Conservation (phyloP, 164 flowering plant genomes). For the Houttuynia cordata region DNA sequence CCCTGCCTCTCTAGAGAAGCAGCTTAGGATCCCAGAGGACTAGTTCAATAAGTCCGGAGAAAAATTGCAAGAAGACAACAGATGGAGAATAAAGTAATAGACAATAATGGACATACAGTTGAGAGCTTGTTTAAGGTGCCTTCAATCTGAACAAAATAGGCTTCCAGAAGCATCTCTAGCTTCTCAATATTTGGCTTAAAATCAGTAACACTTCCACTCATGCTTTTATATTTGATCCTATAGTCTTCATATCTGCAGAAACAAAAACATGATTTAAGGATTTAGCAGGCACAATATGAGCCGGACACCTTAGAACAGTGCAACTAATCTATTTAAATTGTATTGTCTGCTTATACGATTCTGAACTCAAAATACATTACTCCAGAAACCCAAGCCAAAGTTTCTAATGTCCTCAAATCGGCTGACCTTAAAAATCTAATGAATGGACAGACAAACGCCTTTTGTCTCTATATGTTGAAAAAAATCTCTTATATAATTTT, state of each 20-base stretch:
- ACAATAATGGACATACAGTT: conserved; percentile 18
- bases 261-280: background rate
- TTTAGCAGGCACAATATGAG: background rate
- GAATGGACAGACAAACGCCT: too few species aligned
- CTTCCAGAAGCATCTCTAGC: conserved; percentile 47
- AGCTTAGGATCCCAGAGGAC: too few species aligned
- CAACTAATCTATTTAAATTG: background rate
- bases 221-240: conserved; percentile 11
- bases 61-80: background rate
- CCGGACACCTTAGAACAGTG: background rate
- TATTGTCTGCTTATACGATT: background rate
- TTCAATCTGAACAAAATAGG: conserved; percentile 41
- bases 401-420: too few species aligned
- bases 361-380: background rate
- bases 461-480: too few species aligned
- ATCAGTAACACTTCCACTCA: conserved; percentile 7
- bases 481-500: too few species aligned
- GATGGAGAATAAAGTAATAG: background rate
- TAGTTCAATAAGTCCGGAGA: too few species aligned
- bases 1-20: too few species aligned
- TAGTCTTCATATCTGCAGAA: conserved; percentile 19
- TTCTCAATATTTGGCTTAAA: conserved; percentile 33
- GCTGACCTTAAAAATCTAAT: too few species aligned
- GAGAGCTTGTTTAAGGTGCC: conserved; percentile 38
- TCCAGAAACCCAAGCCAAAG: background rate